Evolutionary conservation across 2,329 filamentous ascomycete genomes (phyloP), one percentile per base, ranked within the genome.

Genomic region (Tolypocladium capitatum): DNA sequence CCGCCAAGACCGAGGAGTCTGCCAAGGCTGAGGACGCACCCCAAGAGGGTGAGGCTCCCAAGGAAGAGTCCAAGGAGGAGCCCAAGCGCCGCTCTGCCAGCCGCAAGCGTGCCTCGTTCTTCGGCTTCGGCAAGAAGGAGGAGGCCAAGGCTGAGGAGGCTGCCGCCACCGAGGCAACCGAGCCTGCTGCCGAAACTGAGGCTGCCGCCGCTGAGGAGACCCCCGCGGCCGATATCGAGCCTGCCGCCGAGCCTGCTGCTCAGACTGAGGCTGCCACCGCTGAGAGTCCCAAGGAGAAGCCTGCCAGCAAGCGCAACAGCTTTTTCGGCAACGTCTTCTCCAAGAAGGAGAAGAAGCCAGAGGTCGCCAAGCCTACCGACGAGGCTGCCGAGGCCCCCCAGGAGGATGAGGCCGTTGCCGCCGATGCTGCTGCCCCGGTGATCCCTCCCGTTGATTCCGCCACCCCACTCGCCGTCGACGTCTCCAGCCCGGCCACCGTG

Each of bases 81-180:
- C 67, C 74, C 54, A 81, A 81, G 72, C 75, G 74, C 54, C 75
- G 79, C 60, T 81, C 78, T 56, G 73, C 74, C 45, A 82, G 78
- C 62, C 75, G 76, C 60, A 83, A 84, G 77, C 79, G 80, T 46
- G 67, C 69, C 43, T 83, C 80, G 47, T 76, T 83, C 68, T 82
- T 84, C 58, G 75, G 74, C 56, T 71, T 81, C 52, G 71, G 73
- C 58, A 76, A 77, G 68, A 79, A 78, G 68, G 70, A 67, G 48
- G 68, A 61, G 48, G 32, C 49, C 45, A 60, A 57, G 51, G 49
- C 54, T 36, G 62, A 62, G 46, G 67, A 68, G 56, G 45, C 57
- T 24, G 55, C 61, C 45, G 58, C 62, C 47, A 55, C 58, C 43
- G 60, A 61, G 52, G 55, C 55, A 46, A 60, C 60, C 42, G 62